These are phyloP conservation scores for Bifiguratus adelaidae DNA, from an alignment of 192 early-diverging fungal species.

Conservation along the genomic window DNA sequence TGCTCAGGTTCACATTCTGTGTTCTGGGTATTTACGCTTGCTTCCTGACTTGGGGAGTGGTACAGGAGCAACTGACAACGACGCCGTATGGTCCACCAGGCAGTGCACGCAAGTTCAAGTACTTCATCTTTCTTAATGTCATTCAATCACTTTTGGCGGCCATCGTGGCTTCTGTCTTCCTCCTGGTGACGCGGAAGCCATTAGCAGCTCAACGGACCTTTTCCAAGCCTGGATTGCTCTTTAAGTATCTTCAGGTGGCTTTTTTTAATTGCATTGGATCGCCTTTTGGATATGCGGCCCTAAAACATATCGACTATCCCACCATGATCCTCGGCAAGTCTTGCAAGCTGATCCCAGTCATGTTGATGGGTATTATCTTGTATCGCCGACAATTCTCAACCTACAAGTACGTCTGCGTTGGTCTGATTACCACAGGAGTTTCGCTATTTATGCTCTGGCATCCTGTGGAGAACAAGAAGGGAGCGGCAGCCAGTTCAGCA, in stretches of 20 bases:
- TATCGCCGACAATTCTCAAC: constrained; percentile 78
- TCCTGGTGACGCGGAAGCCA: constrained; percentile 37
- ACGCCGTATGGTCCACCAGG: constrained; percentile 51
- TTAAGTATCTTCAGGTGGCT: constrained; percentile 69
- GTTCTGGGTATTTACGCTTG: constrained; percentile 79
- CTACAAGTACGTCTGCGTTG: constrained; percentile 85
- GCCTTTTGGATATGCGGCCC: constrained; percentile 87
- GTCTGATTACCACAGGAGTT: constrained; percentile 82
- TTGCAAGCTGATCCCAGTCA: constrained; percentile 92
- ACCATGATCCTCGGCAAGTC: constrained; percentile 96
- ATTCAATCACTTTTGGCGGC: constrained; percentile 76
- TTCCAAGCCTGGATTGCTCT: constrained; percentile 25
- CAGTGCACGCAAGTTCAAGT: constrained; percentile 52
- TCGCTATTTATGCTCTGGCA: constrained; percentile 90
- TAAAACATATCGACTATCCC: constrained; percentile 94
- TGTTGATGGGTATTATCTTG: constrained; percentile 90
- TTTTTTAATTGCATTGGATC: constrained; percentile 65
- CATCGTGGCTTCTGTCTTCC: constrained; percentile 63
- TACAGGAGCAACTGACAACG: constrained; percentile 89
- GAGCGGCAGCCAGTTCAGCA: constrained; percentile 45
- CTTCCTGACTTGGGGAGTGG: constrained; percentile 93
- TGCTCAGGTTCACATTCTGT: constrained; percentile 35
- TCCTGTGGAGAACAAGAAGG: constrained; percentile 30
- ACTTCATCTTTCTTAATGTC: constrained; percentile 87
- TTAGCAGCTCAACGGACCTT: background rate